These are phyloP conservation scores for Epichloe brachyelytri DNA, from an alignment of 2,329 filamentous ascomycete genomes.

Conservation along the genomic window DNA sequence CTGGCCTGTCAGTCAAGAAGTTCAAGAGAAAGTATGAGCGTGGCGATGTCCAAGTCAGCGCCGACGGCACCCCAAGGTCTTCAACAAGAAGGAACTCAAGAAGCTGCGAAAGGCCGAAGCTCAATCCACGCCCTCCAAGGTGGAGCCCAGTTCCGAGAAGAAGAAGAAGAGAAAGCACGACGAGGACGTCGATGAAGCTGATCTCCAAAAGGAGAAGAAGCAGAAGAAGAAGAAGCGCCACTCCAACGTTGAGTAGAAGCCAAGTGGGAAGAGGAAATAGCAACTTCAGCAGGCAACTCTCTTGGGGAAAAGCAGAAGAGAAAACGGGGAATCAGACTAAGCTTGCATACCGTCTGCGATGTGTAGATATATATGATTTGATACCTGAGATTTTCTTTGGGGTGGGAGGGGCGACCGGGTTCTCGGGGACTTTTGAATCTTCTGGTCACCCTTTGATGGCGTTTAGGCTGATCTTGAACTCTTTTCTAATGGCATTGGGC, in stretches of 20 bases:
- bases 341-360: conserved; percentile 8
- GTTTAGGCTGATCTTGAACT: conserved; percentile 15
- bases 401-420: background rate
- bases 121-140: conserved; percentile 27
- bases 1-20: conserved; percentile 60
- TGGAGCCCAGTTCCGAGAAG: conserved; percentile 18
- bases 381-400: conserved; percentile 18
- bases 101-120: conserved; percentile 54
- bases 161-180: conserved; percentile 65
- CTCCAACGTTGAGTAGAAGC: conserved; percentile 12
- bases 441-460: conserved; percentile 19
- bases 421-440: conserved; percentile 3
- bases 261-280: background rate
- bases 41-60: conserved; percentile 56
- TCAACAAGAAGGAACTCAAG: conserved; percentile 68
- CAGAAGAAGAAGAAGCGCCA: conserved; percentile 36
- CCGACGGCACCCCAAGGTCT: conserved; percentile 52
- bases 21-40: conserved; percentile 69
- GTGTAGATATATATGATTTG: conserved; percentile 12
- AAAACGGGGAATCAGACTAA: background rate
- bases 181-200: conserved; percentile 51
- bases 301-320: background rate
- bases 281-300: background rate
- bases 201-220: conserved; percentile 45
- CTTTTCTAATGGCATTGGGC: conserved; percentile 17